Conservation (phyloP, 208 protist genomes). For the Herpetomonas muscarum region DNA sequence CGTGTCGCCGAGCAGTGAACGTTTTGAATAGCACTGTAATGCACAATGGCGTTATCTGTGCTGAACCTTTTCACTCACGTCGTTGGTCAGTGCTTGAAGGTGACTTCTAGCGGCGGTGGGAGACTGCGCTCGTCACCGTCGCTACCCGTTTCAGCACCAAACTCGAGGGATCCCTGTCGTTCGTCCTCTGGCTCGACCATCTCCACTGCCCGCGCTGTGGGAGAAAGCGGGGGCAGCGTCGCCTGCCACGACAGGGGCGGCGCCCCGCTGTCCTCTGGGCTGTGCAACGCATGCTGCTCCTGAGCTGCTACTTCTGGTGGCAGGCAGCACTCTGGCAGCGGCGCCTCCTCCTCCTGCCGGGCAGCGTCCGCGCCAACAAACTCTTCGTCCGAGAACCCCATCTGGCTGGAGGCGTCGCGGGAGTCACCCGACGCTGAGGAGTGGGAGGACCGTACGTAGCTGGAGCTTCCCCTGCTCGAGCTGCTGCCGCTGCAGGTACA, state of each 20-base stretch:
- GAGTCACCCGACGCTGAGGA: constrained; percentile 4
- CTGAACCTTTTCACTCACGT: too few relatives aligned
- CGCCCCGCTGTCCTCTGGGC: background rate
- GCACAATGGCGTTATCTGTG: too few relatives aligned
- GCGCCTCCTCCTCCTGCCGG: background rate
- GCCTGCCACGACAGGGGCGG: background rate
- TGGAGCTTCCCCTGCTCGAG: too few relatives aligned
- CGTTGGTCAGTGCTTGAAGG: too few relatives aligned
- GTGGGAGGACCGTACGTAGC: background rate
- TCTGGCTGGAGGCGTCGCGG: constrained; percentile 20
- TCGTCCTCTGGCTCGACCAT: constrained; percentile 12
- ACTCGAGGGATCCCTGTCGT: background rate
- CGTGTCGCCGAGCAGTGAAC: background rate
- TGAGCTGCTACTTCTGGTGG: background rate
- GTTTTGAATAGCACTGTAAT: background rate
- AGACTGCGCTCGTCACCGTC: background rate
- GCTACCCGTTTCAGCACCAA: background rate
- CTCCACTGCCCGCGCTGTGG: constrained; percentile 2
- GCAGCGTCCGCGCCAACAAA: constrained; percentile 13
- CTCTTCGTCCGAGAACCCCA: too few relatives aligned
- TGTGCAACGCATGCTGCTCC: background rate
- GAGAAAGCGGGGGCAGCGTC: background rate
- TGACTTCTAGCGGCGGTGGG: too few relatives aligned
- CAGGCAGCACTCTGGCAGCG: background rate
- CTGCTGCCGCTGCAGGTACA: background rate